These are phyloP conservation scores for Hypoxylon sp. DNA, from an alignment of 2,329 filamentous ascomycete genomes.

Conservation along the genomic window DNA sequence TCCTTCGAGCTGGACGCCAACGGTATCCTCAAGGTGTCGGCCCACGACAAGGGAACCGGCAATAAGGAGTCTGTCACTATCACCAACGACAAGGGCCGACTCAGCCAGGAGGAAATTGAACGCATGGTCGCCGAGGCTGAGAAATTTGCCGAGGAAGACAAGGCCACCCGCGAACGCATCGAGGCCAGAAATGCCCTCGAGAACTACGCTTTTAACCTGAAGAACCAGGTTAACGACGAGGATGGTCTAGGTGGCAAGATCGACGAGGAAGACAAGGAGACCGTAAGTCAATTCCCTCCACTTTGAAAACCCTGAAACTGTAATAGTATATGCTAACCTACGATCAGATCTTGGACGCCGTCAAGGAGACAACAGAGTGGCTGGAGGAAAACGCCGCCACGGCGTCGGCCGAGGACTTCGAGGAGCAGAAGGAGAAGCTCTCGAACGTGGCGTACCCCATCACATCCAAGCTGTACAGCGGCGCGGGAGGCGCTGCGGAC, in stretches of 20 bases:
- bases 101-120: conserved; percentile 96
- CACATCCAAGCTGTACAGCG: conserved; percentile 95
- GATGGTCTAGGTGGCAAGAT: conserved; percentile 99
- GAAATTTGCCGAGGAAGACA: conserved; percentile 99
- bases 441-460: conserved; percentile 97
- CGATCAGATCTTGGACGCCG: conserved; percentile 83
- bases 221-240: conserved; percentile 99
- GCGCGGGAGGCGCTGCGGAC: conserved; percentile 73
- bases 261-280: conserved; percentile 98
- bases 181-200: conserved; percentile 96
- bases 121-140: conserved; percentile 99
- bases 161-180: conserved; percentile 96
- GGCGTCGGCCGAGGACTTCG: conserved; percentile 92
- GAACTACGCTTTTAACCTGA: conserved; percentile 99
- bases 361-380: conserved; percentile 98
- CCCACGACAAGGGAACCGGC: conserved; percentile 97
- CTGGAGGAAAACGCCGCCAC: conserved; percentile 93
- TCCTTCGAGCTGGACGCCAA: conserved; percentile 98
- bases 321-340: conserved; percentile 56
- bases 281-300: conserved; percentile 68
- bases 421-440: conserved; percentile 99
- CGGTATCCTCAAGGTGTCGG: conserved; percentile 96
- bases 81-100: conserved; percentile 99
- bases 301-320: neutral
- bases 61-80: conserved; percentile 98